phyloP scores from a whole-genome alignment of 768 basidiomycete species.

The Suillus subluteus region DNA sequence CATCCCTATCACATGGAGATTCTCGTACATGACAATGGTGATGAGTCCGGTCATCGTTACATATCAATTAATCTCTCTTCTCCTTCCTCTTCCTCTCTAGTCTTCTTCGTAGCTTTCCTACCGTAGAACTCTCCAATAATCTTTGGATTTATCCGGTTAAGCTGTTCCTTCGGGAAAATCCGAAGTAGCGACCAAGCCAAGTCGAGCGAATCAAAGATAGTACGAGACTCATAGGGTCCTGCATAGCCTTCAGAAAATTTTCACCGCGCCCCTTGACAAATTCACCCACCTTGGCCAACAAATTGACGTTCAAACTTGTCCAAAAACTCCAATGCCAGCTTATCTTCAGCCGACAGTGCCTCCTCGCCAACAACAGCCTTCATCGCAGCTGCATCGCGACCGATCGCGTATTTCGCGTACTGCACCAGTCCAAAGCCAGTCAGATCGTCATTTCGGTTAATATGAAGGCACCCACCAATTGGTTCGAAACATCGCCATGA shows the following conservation, averaged over 20 bases:
- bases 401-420: slow-evolving; percentile 99
- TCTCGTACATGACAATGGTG: background rate
- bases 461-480: slow-evolving; percentile 63
- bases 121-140: slow-evolving; percentile 93
- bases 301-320: slow-evolving; percentile 98
- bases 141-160: slow-evolving; percentile 97
- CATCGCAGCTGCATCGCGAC: slow-evolving; percentile 96
- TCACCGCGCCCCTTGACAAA: slow-evolving; percentile 16
- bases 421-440: slow-evolving; percentile 37
- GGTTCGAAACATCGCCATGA: slow-evolving; percentile 99
- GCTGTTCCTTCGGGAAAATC: slow-evolving; percentile 98
- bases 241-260: slow-evolving; percentile 18
- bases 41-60: slow-evolving; percentile 28
- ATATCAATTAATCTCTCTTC: slow-evolving; percentile 70
- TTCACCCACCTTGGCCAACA: slow-evolving; percentile 84
- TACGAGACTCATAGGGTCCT: slow-evolving; percentile 95
- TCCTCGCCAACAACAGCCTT: slow-evolving; percentile 99
- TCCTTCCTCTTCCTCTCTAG: slow-evolving; percentile 43
- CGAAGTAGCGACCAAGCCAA: slow-evolving; percentile 95
- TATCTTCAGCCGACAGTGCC: slow-evolving; percentile 92
- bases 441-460: slow-evolving; percentile 14
- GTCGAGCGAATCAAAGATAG: slow-evolving; percentile 96
- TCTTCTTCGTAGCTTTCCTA: slow-evolving; percentile 76
- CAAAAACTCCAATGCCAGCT: slow-evolving; percentile 94
- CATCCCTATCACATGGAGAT: background rate